Evolutionary conservation across 495 filamentous ascomycete genomes (phyloP), one percentile per base, ranked within the genome.

Genomic region (Barbatosphaeria neglecta): DNA sequence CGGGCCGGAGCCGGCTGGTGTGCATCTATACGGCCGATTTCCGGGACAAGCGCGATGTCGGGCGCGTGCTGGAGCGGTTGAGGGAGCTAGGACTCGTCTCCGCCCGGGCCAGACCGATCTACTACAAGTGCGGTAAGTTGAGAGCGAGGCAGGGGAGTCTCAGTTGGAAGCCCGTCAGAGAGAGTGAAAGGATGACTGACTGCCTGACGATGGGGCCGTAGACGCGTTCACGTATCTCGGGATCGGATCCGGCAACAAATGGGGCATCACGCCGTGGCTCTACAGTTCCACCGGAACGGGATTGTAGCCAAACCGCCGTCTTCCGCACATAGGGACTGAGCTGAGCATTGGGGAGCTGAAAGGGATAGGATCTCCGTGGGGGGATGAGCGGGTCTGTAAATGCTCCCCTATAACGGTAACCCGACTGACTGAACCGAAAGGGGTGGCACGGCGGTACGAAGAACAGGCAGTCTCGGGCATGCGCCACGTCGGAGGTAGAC

Each of bases 11-110:
- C 28, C 52, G 77, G 20, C 58, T 90, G 48, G 78, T 93, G 28
- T 87, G 81, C 45, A 67, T 93, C 2, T 94, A 92, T 61, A 92
- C 86, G 19, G 59, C 64, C 37, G 79, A 94, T 58, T 90, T 83
- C 58, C 63, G 61, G 25, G 84, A 93, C 52, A 64, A 59, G 37
- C 63, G 70, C 17, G 87, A 90, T 59, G 75, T 90, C 18, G 75
- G 66, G 47, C 69, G 84, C 33, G 82, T 92, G 15, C 51, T 86
- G 46, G 50, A 63, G 50, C 72, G 65, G 48, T 54, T 93, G 50
- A 70, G 73, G 37, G 65, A 75, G 38, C 56, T 87, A 46, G 78
- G 73, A 5, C 56, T 90, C 46, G 69, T 82, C 17, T 67, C 68
- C 18, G 47, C 49, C 22, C 60, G 59, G 3, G 63, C 65, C 0